phyloP scores from a whole-genome alignment of 2,329 filamentous ascomycete genomes.

The Colletotrichum navitas region DNA sequence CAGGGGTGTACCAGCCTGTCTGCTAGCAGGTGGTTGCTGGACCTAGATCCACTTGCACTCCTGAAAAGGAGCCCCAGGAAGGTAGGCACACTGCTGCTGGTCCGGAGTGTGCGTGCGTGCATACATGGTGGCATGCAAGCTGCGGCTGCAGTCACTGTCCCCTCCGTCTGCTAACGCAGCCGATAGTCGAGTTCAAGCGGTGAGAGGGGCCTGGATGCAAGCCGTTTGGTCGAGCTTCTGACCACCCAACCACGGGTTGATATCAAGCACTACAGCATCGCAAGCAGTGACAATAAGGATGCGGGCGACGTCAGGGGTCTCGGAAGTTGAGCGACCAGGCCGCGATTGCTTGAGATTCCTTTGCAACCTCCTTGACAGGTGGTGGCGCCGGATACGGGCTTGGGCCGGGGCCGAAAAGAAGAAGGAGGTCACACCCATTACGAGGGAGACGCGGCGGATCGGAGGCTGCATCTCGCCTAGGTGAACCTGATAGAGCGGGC shows the following conservation, averaged over 20 bases:
- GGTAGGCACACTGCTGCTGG: slow-evolving; percentile 10
- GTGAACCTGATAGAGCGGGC: slow-evolving; percentile 23
- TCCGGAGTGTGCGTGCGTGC: slow-evolving; percentile 25
- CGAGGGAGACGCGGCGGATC: slow-evolving; percentile 11
- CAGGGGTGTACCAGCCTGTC: slow-evolving; percentile 33
- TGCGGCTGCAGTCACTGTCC: slow-evolving; percentile 40
- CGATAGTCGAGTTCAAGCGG: slow-evolving; percentile 34
- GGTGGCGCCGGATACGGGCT: slow-evolving; percentile 28
- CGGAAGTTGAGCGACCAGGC: slow-evolving; percentile 13
- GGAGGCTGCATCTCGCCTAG: slow-evolving; percentile 23
- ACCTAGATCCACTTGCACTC: slow-evolving; percentile 23
- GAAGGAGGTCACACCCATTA: slow-evolving; percentile 8
- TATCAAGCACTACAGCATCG: slow-evolving; percentile 28
- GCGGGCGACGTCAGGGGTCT: slow-evolving; percentile 21
- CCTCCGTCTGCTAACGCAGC: slow-evolving; percentile 34
- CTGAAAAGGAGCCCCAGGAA: slow-evolving; percentile 10
- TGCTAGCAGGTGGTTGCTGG: slow-evolving; percentile 23
- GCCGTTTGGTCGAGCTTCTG: slow-evolving; percentile 41
- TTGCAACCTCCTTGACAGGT: slow-evolving; percentile 5
- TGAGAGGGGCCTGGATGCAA: slow-evolving; percentile 38
- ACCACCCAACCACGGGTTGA: slow-evolving; percentile 27
- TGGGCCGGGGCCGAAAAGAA: slow-evolving; percentile 6
- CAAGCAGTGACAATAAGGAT: slow-evolving; percentile 17
- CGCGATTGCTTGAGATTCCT: slow-evolving; percentile 13
- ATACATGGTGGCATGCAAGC: slow-evolving; percentile 32